Evolutionary conservation across 441 rosid genomes (phyloP).

Genomic region (Erodium chrysanthum): DNA sequence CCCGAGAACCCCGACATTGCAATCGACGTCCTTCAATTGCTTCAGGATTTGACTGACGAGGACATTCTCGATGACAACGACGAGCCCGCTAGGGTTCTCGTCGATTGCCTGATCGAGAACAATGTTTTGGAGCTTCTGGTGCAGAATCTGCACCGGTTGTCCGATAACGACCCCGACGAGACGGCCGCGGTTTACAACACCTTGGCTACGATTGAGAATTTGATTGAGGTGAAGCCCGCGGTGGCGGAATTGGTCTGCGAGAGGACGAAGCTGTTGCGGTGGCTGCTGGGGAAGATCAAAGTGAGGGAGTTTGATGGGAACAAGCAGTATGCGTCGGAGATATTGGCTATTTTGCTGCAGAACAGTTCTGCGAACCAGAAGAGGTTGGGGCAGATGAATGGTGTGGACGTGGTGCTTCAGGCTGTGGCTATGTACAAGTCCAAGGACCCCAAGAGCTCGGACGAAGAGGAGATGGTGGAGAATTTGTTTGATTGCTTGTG

Average conservation of each 20-base stretch:
- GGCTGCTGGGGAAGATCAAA: constrained; percentile 74
- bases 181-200: constrained; percentile 68
- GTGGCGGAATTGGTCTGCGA: constrained; percentile 91
- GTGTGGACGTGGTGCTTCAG: constrained; percentile 82
- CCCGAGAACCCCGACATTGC: constrained; percentile 85
- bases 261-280: constrained; percentile 65
- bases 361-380: constrained; percentile 76
- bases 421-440: constrained; percentile 92
- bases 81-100: constrained; percentile 62
- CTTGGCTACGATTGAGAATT: constrained; percentile 76
- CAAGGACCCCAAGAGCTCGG: constrained; percentile 77
- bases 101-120: constrained; percentile 66
- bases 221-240: constrained; percentile 84
- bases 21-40: constrained; percentile 75
- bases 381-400: constrained; percentile 84
- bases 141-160: constrained; percentile 73
- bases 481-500: constrained; percentile 80
- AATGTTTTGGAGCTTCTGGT: constrained; percentile 82
- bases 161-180: constrained; percentile 77
- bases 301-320: constrained; percentile 75
- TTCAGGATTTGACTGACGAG: constrained; percentile 85
- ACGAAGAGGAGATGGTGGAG: constrained; percentile 96
- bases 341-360: constrained; percentile 78
- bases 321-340: constrained; percentile 92
- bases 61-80: constrained; percentile 84